Evolutionary conservation across 805 yeast genomes (phyloP).

Genomic region (Metschnikowia similis): DNA sequence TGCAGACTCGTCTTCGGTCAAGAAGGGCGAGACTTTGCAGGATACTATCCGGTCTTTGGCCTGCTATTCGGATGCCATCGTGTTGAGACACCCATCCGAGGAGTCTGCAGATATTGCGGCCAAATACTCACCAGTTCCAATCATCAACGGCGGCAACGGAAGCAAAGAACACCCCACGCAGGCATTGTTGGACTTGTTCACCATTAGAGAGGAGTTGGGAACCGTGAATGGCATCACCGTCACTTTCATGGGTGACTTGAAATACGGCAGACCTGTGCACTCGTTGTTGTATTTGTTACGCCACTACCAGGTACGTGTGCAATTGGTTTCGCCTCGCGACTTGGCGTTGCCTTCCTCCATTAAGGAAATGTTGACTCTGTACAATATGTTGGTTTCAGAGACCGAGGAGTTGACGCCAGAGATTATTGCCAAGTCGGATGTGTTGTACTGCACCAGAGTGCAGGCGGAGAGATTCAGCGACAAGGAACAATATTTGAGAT

Average conservation of each 20-base stretch:
- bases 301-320: conserved; percentile 89
- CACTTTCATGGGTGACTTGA: conserved; percentile 98
- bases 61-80: conserved; percentile 95
- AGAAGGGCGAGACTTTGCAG: conserved; percentile 97
- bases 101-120: conserved; percentile 92
- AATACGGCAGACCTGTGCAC: conserved; percentile 98
- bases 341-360: conserved; percentile 76
- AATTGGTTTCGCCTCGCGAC: conserved; percentile 87
- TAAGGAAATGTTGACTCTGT: conserved; percentile 57
- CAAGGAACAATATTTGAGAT: conserved; percentile 71
- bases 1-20: conserved; percentile 85
- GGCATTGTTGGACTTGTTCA: conserved; percentile 94
- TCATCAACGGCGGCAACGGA: conserved; percentile 97
- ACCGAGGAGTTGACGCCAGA: conserved; percentile 76
- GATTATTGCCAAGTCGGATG: conserved; percentile 86
- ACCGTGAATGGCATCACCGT: conserved; percentile 97
- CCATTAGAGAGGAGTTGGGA: conserved; percentile 98
- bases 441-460: conserved; percentile 94
- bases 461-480: conserved; percentile 93
- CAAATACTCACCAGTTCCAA: conserved; percentile 94
- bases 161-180: conserved; percentile 98
- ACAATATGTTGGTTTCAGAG: conserved; percentile 71
- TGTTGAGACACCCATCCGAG: conserved; percentile 91
- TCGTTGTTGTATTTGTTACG: conserved; percentile 85
- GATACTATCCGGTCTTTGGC: conserved; percentile 95